Evolutionary conservation across 805 yeast species (phyloP), one percentile per base, ranked within the genome.

Genomic region (Cyberlindnera galapagoensis): DNA sequence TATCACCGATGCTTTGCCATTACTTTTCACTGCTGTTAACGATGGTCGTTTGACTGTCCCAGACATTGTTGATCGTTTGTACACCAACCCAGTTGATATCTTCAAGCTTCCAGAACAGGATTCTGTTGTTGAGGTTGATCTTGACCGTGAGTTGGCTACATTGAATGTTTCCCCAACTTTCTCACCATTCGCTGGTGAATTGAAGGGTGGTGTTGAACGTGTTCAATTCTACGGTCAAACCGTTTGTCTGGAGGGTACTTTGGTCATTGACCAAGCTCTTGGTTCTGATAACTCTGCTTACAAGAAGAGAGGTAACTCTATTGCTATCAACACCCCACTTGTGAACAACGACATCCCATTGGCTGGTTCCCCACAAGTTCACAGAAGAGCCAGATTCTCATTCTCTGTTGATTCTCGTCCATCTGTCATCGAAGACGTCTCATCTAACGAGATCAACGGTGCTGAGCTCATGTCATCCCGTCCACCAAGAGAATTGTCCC

Each of bases 131-230:
- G 96, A 87, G 59, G 62, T 90, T 38, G 94, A 87, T 54, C 60
- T 84, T 46, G 96, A 87, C 60, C 76, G 94, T 58, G 55, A 63
- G 12, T 57, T 62, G 33, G 49, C 64, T n/a, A 59, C 72, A 9
- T 48, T 64, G 38, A 62, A 60, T 43, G 42, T 54, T 28, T 54
- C 67, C 7, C 44, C 60, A 24, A 52, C 61, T 35, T 72, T 77
- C 73, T 67, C 80, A 34, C 80, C 80, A 40, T 71, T 76, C 45
- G 64, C 62, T 36, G 71, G 69, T 41, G 63, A 65, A 32, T 65
- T 85, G 52, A 70, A 65, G 39, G 97, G 97, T 42, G 79, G 86
- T 51, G 81, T 90, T 52, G 95, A 87, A 60, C 76, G 97, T 59
- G 97, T 90, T 31, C 71, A 78, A 45, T 65, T 83, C 57, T 74